These are phyloP conservation scores for Saccharum hybrid DNA, from an alignment of 202 grass and related monocot species.

Conservation along the genomic window DNA sequence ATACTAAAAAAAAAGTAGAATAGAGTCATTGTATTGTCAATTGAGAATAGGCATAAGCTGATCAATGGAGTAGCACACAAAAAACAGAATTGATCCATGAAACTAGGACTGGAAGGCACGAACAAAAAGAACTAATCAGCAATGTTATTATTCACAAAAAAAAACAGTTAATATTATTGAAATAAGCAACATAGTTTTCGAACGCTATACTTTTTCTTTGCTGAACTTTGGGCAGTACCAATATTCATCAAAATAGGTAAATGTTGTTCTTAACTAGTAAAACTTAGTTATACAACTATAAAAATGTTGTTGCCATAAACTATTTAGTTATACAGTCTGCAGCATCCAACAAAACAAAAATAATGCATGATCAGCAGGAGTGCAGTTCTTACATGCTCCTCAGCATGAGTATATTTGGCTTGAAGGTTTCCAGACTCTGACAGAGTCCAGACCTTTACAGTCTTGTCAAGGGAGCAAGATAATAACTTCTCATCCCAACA, in stretches of 20 bases:
- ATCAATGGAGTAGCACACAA: constrained; percentile 36
- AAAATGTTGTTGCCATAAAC: not conserved
- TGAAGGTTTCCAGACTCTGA: constrained; percentile 54
- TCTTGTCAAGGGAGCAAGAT: constrained; percentile 67
- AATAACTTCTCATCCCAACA: constrained; percentile 65
- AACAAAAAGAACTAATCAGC: constrained; percentile 20
- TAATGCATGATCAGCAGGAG: not conserved
- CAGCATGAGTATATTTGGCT: constrained; percentile 54
- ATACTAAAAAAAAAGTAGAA: not conserved
- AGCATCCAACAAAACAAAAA: not conserved
- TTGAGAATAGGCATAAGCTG: constrained; percentile 33
- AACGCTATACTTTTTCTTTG: not conserved
- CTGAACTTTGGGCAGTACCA: not conserved
- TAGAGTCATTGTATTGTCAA: not conserved
- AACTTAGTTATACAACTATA: not conserved
- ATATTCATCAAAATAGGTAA: not conserved
- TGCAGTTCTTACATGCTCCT: constrained; percentile 58
- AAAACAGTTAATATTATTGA: not conserved
- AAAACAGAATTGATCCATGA: constrained; percentile 13
- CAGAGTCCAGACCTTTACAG: constrained; percentile 62
- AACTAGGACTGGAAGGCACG: not conserved
- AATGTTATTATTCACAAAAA: not conserved
- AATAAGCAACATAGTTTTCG: not conserved
- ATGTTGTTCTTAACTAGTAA: not conserved
- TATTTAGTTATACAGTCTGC: constrained; percentile 5